Percentiles rank a stretch among this genome's conserved stretches.
Evolutionary conservation across 1,284 basidiomycete genomes (phyloP).

Genomic region (Schizophyllum amplum): DNA sequence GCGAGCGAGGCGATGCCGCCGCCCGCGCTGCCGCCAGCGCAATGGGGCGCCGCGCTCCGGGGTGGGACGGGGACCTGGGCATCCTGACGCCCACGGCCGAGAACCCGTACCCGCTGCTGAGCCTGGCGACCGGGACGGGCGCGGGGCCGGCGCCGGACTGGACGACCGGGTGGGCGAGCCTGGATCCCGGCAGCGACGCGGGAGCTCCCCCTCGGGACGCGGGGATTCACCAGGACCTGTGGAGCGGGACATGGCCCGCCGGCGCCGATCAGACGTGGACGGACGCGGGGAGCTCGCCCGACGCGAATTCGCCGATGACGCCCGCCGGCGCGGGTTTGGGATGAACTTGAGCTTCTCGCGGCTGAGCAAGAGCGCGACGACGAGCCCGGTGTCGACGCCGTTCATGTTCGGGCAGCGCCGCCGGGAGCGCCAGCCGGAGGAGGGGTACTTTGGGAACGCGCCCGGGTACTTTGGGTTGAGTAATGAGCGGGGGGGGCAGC

Average conservation of each 20-base stretch:
- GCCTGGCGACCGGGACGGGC: not conserved
- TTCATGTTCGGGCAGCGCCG: constrained; percentile 17
- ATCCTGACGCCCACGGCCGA: not conserved
- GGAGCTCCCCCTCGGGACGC: not conserved
- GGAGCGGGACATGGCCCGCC: not conserved
- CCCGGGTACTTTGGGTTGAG: constrained; percentile 33
- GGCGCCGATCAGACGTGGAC: not conserved
- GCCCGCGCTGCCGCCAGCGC: no score
- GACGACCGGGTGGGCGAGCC: not conserved
- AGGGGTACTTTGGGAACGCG: constrained; percentile 22
- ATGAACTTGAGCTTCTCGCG: constrained; percentile 17
- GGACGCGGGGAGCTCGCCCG: constrained; percentile 1
- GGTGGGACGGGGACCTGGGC: not conserved
- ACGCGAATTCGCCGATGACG: not conserved
- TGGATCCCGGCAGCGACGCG: not conserved
- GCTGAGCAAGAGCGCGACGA: constrained; percentile 59
- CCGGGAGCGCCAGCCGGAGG: not conserved
- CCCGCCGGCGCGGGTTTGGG: not conserved
- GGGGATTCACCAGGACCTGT: not conserved
- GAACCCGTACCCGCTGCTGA: not conserved
- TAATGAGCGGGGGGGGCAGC: constrained; percentile 27
- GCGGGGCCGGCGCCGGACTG: not conserved
- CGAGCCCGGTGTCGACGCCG: constrained; percentile 55
- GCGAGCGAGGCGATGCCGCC: not conserved
- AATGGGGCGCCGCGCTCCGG: not conserved